phyloP scores from a whole-genome alignment of 2,329 filamentous ascomycete genomes.

The Parastagonospora avenae region DNA sequence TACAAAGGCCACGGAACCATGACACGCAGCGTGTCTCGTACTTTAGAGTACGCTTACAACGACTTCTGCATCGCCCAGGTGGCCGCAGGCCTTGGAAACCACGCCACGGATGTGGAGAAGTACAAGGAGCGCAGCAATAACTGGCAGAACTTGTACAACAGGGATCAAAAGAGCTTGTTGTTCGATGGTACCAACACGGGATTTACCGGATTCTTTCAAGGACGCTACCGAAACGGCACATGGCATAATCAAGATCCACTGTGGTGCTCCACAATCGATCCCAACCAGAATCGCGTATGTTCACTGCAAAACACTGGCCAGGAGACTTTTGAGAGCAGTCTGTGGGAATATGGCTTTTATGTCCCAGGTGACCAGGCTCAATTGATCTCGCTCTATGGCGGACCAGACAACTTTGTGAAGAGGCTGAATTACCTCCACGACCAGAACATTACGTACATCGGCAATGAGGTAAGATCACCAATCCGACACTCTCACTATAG shows the following conservation, averaged over 20 bases:
- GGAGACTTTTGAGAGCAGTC: slow-evolving; percentile 48
- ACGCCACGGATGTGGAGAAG: slow-evolving; percentile 50
- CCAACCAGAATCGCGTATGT: slow-evolving; percentile 39
- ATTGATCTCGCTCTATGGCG: slow-evolving; percentile 66
- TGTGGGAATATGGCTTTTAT: slow-evolving; percentile 50
- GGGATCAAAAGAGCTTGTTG: slow-evolving; percentile 60
- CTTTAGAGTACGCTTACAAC: slow-evolving; percentile 78
- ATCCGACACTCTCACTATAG: no score
- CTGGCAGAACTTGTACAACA: slow-evolving; percentile 69
- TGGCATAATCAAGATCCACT: slow-evolving; percentile 71
- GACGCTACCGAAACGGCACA: slow-evolving; percentile 66
- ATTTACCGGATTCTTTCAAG: slow-evolving; percentile 71
- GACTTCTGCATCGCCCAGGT: slow-evolving; percentile 61
- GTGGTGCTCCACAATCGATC: slow-evolving; percentile 54
- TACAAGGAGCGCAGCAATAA: slow-evolving; percentile 64
- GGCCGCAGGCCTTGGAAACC: slow-evolving; percentile 50
- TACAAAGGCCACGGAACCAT: slow-evolving; percentile 68
- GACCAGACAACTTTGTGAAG: slow-evolving; percentile 60
- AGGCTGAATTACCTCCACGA: slow-evolving; percentile 70
- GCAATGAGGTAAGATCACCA: slow-evolving; percentile 55
- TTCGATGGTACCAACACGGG: slow-evolving; percentile 63
- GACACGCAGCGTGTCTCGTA: slow-evolving; percentile 73
- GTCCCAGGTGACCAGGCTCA: slow-evolving; percentile 57
- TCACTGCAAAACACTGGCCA: slow-evolving; percentile 44
- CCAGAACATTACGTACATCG: slow-evolving; percentile 67